Conservation (phyloP, 2,329 filamentous ascomycete genomes). For the Paecilomyces sp. region DNA sequence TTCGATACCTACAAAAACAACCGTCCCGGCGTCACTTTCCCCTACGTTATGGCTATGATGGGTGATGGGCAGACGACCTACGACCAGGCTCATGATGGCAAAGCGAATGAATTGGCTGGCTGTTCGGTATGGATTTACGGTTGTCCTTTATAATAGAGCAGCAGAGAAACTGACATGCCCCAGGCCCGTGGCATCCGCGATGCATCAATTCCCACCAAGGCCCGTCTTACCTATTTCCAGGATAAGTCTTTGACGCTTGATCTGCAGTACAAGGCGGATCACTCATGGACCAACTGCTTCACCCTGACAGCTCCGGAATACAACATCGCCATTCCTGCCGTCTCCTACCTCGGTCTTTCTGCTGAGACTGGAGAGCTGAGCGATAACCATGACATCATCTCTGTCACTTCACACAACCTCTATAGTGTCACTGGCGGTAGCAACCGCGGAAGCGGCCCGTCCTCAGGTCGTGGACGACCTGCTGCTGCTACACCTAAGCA, state of each 20-base stretch:
- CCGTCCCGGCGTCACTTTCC: constrained; percentile 88
- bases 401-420: constrained; percentile 76
- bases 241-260: constrained; percentile 87
- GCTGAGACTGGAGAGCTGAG: constrained; percentile 88
- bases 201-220: constrained; percentile 70
- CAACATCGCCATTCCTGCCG: constrained; percentile 69
- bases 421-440: constrained; percentile 50
- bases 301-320: constrained; percentile 54
- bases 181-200: constrained; percentile 79
- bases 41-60: constrained; percentile 97
- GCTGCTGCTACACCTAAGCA: constrained; percentile 7
- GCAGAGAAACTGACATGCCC: background rate
- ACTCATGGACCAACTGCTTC: constrained; percentile 87
- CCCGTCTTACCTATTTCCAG: constrained; percentile 90
- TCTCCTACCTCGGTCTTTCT: constrained; percentile 58
- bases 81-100: constrained; percentile 91
- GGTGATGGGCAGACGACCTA: constrained; percentile 85
- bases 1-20: constrained; percentile 99
- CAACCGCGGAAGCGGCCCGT: constrained; percentile 16
- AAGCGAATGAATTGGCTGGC: constrained; percentile 83
- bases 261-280: constrained; percentile 86
- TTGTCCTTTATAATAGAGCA: background rate
- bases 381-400: constrained; percentile 96
- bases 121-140: constrained; percentile 59
- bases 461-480: constrained; percentile 14